These are phyloP conservation scores for Xylaria sp. DNA, from an alignment of 2,329 filamentous ascomycete genomes.

Conservation along the genomic window DNA sequence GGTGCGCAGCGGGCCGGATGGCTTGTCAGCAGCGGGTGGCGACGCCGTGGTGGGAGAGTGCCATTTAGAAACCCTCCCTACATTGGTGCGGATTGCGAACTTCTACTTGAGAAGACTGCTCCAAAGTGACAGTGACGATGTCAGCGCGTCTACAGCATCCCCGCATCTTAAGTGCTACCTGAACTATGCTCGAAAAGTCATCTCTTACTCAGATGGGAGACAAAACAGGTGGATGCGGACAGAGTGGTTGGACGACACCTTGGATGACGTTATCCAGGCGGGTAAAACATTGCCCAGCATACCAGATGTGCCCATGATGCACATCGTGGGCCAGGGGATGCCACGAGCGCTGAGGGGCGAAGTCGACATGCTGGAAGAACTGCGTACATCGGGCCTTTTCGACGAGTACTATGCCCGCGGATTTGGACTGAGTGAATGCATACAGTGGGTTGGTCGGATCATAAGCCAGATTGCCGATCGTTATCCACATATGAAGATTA, in stretches of 20 bases:
- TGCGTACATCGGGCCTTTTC: slow-evolving; percentile 27
- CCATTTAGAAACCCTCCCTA: neutral
- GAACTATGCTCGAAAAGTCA: slow-evolving; percentile 23
- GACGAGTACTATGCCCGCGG: slow-evolving; percentile 21
- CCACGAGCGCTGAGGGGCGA: slow-evolving; percentile 22
- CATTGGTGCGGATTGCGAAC: slow-evolving; percentile 22
- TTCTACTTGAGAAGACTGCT: slow-evolving; percentile 26
- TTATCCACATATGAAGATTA: slow-evolving; percentile 25
- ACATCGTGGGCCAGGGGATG: slow-evolving; percentile 26
- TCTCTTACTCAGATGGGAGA: neutral
- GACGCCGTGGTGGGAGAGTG: neutral
- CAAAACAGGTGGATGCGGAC: slow-evolving; percentile 9
- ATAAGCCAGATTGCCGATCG: slow-evolving; percentile 21
- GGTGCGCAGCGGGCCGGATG: slow-evolving; percentile 12
- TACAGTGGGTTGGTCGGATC: slow-evolving; percentile 1
- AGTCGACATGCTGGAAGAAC: slow-evolving; percentile 28
- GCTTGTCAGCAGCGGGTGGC: slow-evolving; percentile 6
- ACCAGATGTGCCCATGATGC: slow-evolving; percentile 27
- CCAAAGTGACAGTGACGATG: slow-evolving; percentile 8
- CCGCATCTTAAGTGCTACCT: slow-evolving; percentile 19
- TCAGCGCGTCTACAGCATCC: neutral
- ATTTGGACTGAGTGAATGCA: neutral
- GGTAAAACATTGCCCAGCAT: neutral
- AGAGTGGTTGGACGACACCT: slow-evolving; percentile 25
- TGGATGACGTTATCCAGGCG: slow-evolving; percentile 11